phyloP scores from a whole-genome alignment of 1,284 basidiomycete genomes.

The Leucoagaricus sp. region DNA sequence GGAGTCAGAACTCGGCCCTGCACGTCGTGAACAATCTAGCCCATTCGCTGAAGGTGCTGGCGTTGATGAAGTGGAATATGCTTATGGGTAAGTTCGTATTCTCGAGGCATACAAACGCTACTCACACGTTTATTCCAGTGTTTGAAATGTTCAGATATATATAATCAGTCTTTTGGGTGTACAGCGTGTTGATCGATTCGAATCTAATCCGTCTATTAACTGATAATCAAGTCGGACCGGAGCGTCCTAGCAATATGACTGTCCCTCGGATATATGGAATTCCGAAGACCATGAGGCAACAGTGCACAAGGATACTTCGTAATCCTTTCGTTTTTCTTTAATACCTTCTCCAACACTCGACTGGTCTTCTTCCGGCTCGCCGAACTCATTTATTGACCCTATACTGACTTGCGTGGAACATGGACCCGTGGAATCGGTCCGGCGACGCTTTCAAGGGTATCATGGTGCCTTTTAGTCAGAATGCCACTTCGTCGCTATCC shows the following conservation, averaged over 20 bases:
- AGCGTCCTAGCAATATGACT: no score
- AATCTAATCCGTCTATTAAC: not conserved
- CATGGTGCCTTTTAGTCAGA: not conserved
- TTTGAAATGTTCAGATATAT: slow-evolving; percentile 7
- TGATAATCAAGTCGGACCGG: not conserved
- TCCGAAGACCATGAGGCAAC: not conserved
- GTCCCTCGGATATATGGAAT: no score
- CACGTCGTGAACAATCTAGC: slow-evolving; percentile 70
- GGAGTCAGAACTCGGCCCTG: slow-evolving; percentile 71
- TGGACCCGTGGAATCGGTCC: slow-evolving; percentile 2
- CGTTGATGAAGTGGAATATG: slow-evolving; percentile 87
- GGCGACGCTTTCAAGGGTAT: not conserved
- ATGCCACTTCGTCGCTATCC: not conserved
- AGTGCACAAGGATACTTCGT: no score
- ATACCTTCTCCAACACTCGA: no score
- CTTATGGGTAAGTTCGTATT: slow-evolving; percentile 66
- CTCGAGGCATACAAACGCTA: not conserved
- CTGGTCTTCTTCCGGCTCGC: no score
- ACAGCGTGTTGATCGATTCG: not conserved
- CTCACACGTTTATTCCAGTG: not conserved
- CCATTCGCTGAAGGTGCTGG: slow-evolving; percentile 77
- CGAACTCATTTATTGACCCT: no score
- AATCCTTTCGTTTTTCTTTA: no score
- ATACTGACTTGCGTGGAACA: not conserved
- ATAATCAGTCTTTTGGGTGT: not conserved